Conservation (phyloP, 2,329 filamentous ascomycete genomes). For the Fusarium phyllophilum region DNA sequence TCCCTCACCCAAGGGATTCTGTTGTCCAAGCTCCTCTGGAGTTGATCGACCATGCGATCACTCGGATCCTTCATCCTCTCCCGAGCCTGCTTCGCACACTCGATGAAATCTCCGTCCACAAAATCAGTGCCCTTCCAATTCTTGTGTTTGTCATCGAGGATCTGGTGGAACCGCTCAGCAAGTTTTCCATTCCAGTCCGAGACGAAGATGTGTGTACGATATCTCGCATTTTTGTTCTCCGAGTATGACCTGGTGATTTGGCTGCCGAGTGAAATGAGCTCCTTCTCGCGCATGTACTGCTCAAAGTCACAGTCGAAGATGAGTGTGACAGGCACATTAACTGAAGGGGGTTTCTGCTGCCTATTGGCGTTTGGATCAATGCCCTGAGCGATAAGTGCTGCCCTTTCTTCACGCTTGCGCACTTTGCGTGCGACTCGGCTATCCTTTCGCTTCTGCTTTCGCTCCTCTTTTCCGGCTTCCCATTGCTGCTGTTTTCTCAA, state of each 20-base stretch:
- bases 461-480: slow-evolving; percentile 75
- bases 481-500: slow-evolving; percentile 76
- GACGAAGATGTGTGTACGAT: slow-evolving; percentile 77
- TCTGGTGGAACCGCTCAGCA: slow-evolving; percentile 81
- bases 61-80: slow-evolving; percentile 69
- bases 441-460: slow-evolving; percentile 64
- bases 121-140: slow-evolving; percentile 85
- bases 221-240: slow-evolving; percentile 78
- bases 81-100: slow-evolving; percentile 72
- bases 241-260: slow-evolving; percentile 92
- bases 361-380: slow-evolving; percentile 52
- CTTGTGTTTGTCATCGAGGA: slow-evolving; percentile 75
- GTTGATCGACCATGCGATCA: slow-evolving; percentile 69
- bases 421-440: slow-evolving; percentile 61
- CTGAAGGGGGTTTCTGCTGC: slow-evolving; percentile 51
- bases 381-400: slow-evolving; percentile 60
- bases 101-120: slow-evolving; percentile 77
- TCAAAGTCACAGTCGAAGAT: slow-evolving; percentile 95
- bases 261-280: slow-evolving; percentile 81
- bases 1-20: slow-evolving; percentile 47
- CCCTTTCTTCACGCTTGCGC: slow-evolving; percentile 61
- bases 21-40: slow-evolving; percentile 55
- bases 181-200: slow-evolving; percentile 82
- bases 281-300: slow-evolving; percentile 85
- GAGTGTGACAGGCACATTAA: slow-evolving; percentile 79